phyloP scores from a whole-genome alignment of 2,329 filamentous ascomycete species.

The Ophiostoma ulmi region DNA sequence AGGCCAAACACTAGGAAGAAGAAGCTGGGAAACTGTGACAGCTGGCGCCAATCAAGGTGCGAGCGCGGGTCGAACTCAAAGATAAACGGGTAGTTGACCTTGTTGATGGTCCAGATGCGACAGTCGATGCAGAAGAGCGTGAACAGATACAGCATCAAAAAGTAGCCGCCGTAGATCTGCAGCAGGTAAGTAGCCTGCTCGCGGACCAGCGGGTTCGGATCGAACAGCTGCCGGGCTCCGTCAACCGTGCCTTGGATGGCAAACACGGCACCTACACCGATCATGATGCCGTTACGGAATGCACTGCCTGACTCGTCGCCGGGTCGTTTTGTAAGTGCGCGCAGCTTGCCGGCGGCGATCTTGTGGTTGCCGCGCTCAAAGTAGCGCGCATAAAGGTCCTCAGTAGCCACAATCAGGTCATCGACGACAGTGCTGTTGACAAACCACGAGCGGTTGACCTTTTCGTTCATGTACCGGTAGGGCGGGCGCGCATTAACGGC shows the following conservation, averaged over 20 bases:
- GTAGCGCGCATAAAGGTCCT: slow-evolving; percentile 90
- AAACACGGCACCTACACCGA: slow-evolving; percentile 64
- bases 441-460: slow-evolving; percentile 86
- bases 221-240: slow-evolving; percentile 49
- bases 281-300: slow-evolving; percentile 59
- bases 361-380: slow-evolving; percentile 94
- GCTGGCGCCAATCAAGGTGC: slow-evolving; percentile 81
- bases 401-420: slow-evolving; percentile 69
- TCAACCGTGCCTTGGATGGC: slow-evolving; percentile 60
- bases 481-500: slow-evolving; percentile 71
- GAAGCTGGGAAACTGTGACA: slow-evolving; percentile 80
- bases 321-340: slow-evolving; percentile 60
- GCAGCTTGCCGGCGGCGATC: slow-evolving; percentile 79
- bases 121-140: slow-evolving; percentile 82
- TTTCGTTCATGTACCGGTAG: slow-evolving; percentile 80
- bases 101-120: slow-evolving; percentile 72
- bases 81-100: slow-evolving; percentile 94
- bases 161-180: slow-evolving; percentile 91
- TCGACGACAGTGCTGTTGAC: slow-evolving; percentile 84
- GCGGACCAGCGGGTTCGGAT: slow-evolving; percentile 45
- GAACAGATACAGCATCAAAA: slow-evolving; percentile 74
- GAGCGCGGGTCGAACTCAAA: slow-evolving; percentile 92
- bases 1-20: slow-evolving; percentile 74
- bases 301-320: slow-evolving; percentile 53
- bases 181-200: slow-evolving; percentile 62